A percentile compares a stretch with the other conserved stretches of the same genome.
These are phyloP conservation scores for Euptelea pleiosperma DNA, from an alignment of 164 flowering plant genomes.

Conservation along the genomic window DNA sequence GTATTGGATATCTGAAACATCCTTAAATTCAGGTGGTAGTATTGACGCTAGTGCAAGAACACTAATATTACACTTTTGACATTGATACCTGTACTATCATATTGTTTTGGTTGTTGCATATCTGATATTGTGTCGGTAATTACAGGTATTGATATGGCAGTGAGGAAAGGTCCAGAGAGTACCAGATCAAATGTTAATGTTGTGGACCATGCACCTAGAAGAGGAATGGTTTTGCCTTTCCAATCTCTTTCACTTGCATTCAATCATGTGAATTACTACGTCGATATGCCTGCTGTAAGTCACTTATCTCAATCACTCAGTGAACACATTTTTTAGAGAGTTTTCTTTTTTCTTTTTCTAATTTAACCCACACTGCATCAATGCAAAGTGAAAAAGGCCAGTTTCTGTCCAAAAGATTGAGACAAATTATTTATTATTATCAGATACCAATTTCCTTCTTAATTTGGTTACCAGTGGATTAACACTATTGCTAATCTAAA, in stretches of 20 bases:
- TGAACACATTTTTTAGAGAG: too few relatives aligned
- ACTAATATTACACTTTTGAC: not conserved
- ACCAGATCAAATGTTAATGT: slow-evolving; percentile 3
- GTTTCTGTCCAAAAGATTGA: not conserved
- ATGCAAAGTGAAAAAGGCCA: not conserved
- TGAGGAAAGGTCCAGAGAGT: slow-evolving; percentile 15
- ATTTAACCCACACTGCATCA: not conserved
- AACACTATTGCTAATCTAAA: not conserved
- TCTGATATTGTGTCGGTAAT: slow-evolving; percentile 6
- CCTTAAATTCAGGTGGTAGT: too few relatives aligned
- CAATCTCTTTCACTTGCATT: slow-evolving; percentile 56
- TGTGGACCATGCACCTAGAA: slow-evolving; percentile 14
- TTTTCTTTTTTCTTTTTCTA: not conserved
- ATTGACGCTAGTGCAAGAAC: not conserved
- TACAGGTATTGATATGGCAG: slow-evolving; percentile 27
- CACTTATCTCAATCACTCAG: not conserved
- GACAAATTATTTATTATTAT: too few relatives aligned
- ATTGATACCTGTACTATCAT: not conserved
- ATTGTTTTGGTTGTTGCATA: not conserved
- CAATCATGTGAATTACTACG: slow-evolving; percentile 56
- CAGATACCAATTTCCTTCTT: too few relatives aligned
- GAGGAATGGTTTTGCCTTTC: slow-evolving; percentile 71
- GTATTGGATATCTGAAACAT: too few relatives aligned
- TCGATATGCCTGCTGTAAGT: slow-evolving; percentile 70
- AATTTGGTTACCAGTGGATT: not conserved